These are phyloP conservation scores for Punctularia strigosozonata DNA, from an alignment of 768 basidiomycete genomes.

Conservation along the genomic window DNA sequence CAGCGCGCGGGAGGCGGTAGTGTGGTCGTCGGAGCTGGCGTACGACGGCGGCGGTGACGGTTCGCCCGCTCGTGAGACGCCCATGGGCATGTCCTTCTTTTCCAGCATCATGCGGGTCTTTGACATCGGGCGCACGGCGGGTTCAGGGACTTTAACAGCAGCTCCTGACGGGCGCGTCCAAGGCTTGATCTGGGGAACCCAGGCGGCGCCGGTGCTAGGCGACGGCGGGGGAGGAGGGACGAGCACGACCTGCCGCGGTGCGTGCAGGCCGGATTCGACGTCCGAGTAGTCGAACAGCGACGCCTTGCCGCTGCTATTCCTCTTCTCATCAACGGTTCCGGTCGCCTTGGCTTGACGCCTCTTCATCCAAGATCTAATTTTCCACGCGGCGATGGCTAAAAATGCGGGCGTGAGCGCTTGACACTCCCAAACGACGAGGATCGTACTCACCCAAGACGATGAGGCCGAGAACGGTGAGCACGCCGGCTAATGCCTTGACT, in stretches of 20 bases:
- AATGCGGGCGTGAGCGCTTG: neutral
- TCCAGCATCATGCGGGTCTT: too few relatives aligned
- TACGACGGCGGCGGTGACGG: neutral
- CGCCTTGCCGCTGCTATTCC: neutral
- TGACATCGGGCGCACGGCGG: neutral
- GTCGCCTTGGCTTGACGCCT: neutral
- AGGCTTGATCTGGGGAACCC: neutral
- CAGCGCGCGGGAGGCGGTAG: neutral
- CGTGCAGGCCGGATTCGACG: neutral
- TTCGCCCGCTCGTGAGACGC: neutral
- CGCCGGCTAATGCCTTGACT: neutral
- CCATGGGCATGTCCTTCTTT: neutral
- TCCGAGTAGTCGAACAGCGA: neutral
- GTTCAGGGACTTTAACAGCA: neutral
- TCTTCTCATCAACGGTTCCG: neutral
- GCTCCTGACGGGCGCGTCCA: neutral
- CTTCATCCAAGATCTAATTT: neutral
- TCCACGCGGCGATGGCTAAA: neutral
- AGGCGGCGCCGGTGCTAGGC: neutral
- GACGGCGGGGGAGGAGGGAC: too few relatives aligned
- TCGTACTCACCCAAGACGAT: neutral
- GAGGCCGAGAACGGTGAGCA: neutral
- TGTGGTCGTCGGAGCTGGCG: neutral
- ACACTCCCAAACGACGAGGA: neutral
- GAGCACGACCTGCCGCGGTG: too few relatives aligned